Evolutionary conservation across 202 grass and related monocot genomes (phyloP).

Genomic region (Zizania palustris): DNA sequence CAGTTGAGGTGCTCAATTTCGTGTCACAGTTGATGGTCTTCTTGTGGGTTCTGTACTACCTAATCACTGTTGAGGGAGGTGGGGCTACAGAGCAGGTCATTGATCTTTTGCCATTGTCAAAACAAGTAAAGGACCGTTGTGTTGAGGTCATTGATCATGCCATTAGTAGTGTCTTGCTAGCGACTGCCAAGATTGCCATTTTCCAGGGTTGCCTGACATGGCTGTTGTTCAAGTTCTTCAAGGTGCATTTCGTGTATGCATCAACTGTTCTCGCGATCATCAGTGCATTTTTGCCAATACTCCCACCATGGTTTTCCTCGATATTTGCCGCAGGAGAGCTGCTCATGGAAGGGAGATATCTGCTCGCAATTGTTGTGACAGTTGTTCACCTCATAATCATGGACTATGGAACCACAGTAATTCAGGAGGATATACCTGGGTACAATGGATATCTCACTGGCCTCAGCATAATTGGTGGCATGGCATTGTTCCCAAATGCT

Average conservation of each 20-base stretch:
- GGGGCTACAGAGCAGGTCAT: slow-evolving; percentile 92
- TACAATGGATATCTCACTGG: slow-evolving; percentile 94
- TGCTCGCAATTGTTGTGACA: slow-evolving; percentile 59
- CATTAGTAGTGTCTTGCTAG: slow-evolving; percentile 87
- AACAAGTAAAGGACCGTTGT: slow-evolving; percentile 62
- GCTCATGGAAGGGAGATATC: slow-evolving; percentile 79
- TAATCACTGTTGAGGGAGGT: slow-evolving; percentile 81
- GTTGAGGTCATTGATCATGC: slow-evolving; percentile 95
- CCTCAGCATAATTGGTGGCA: slow-evolving; percentile 92
- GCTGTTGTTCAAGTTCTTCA: slow-evolving; percentile 89
- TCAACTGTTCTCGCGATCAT: slow-evolving; percentile 78
- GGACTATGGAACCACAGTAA: slow-evolving; percentile 86
- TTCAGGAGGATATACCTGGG: slow-evolving; percentile 96
- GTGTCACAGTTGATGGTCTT: slow-evolving; percentile 92
- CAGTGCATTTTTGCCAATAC: slow-evolving; percentile 77
- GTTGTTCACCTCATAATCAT: slow-evolving; percentile 78
- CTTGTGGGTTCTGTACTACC: slow-evolving; percentile 90
- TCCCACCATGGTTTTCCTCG: slow-evolving; percentile 74
- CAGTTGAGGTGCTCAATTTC: slow-evolving; percentile 86
- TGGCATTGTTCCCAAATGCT: slow-evolving; percentile 84
- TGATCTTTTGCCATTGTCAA: slow-evolving; percentile 81
- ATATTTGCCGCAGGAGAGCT: slow-evolving; percentile 70
- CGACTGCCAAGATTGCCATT: slow-evolving; percentile 91
- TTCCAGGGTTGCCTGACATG: slow-evolving; percentile 87
- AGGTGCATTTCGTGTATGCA: slow-evolving; percentile 91